These are phyloP conservation scores for Ascocoryne sarcoides DNA, from an alignment of 2,329 filamentous ascomycete genomes.

Conservation along the genomic window DNA sequence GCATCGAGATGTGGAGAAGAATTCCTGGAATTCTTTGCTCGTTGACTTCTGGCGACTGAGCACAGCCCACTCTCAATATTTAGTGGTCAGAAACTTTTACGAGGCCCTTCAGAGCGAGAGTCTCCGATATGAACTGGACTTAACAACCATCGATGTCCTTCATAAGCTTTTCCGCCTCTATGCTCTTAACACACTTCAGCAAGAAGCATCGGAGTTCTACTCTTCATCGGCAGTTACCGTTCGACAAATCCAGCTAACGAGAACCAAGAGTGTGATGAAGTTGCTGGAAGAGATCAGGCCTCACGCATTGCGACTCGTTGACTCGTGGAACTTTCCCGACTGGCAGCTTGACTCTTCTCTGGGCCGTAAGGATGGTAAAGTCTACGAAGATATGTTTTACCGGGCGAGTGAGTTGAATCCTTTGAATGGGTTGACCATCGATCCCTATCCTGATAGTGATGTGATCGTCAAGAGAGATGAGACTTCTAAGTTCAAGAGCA, in stretches of 20 bases:
- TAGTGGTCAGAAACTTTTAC: constrained; percentile 75
- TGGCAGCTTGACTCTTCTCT: constrained; percentile 68
- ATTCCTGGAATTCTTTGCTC: constrained; percentile 67
- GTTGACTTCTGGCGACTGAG: constrained; percentile 71
- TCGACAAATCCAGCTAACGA: constrained; percentile 61
- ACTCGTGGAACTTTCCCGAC: constrained; percentile 69
- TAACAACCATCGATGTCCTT: constrained; percentile 48
- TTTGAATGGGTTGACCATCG: constrained; percentile 61
- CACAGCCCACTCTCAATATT: constrained; percentile 68
- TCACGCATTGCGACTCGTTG: constrained; percentile 62
- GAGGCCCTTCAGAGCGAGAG: constrained; percentile 49
- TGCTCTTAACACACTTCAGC: constrained; percentile 57
- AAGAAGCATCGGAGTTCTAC: constrained; percentile 65
- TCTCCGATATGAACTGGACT: constrained; percentile 45
- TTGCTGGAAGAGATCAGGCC: constrained; percentile 64
- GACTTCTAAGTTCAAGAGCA: constrained; percentile 37
- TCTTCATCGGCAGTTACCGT: constrained; percentile 59
- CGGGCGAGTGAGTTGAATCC: constrained; percentile 65
- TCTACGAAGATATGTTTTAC: constrained; percentile 71
- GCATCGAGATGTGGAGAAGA: constrained; percentile 66
- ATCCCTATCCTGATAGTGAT: constrained; percentile 59
- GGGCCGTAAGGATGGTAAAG: constrained; percentile 63
- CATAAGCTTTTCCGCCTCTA: constrained; percentile 60
- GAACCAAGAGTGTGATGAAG: constrained; percentile 59
- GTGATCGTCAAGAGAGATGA: constrained; percentile 54